Percentiles rank a stretch among this genome's conserved stretches.
Evolutionary conservation across 2,329 filamentous ascomycete genomes (phyloP).

Genomic region (Fusarium tricinctum): DNA sequence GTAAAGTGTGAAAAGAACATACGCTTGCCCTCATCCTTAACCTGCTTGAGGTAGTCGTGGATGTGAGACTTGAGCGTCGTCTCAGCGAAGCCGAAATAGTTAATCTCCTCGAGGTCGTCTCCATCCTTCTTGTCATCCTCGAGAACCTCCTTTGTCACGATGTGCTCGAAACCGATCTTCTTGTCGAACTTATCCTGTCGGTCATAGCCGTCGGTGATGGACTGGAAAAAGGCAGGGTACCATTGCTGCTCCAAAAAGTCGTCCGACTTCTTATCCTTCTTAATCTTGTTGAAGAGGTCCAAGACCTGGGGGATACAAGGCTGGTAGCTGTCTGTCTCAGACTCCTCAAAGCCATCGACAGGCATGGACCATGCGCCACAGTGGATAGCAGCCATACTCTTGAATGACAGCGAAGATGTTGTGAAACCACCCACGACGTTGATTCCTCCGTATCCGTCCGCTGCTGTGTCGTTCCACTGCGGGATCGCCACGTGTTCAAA

Average conservation of each 20-base stretch:
- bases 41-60: slow-evolving; percentile 49
- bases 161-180: slow-evolving; percentile 52
- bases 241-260: slow-evolving; percentile 52
- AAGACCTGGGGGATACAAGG: slow-evolving; percentile 60
- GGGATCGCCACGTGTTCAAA: slow-evolving; percentile 47
- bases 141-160: slow-evolving; percentile 50
- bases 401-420: slow-evolving; percentile 59
- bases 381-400: slow-evolving; percentile 59
- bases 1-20: slow-evolving; percentile 56
- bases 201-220: slow-evolving; percentile 55
- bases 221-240: slow-evolving; percentile 55
- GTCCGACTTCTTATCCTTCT: slow-evolving; percentile 27
- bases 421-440: slow-evolving; percentile 59
- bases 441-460: slow-evolving; percentile 56
- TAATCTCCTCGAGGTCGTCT: slow-evolving; percentile 45
- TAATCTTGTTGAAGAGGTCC: slow-evolving; percentile 51
- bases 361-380: slow-evolving; percentile 59
- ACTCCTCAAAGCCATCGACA: slow-evolving; percentile 59
- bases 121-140: slow-evolving; percentile 35
- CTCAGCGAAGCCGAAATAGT: slow-evolving; percentile 56
- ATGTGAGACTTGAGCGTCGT: slow-evolving; percentile 51
- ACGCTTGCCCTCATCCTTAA: slow-evolving; percentile 51
- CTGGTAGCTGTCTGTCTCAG: slow-evolving; percentile 58
- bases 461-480: slow-evolving; percentile 46
- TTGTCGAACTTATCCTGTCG: slow-evolving; percentile 53